Base-by-base conservation (phyloP, 352 stramenopile genomes). In the Pythium myriotylum region DNA sequence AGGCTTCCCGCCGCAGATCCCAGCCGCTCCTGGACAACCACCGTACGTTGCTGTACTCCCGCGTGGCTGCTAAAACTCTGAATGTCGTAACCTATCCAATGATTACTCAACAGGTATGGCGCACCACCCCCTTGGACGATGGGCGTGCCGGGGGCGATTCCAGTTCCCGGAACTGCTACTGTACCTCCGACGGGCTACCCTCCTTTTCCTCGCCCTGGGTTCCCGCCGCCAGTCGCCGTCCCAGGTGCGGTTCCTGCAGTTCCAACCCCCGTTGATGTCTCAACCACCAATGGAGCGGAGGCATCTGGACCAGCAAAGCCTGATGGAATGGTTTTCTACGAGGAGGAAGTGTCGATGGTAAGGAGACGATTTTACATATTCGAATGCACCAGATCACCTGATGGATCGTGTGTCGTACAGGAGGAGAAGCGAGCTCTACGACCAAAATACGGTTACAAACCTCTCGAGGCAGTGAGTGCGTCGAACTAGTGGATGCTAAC, bases 351-450 rank as follows among this genome's bases (percentile, higher is more conserved):
- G 1, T 73, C 59, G 16, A 73, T 73, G 65, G 65, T 72, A 43
- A 46, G 58, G 10, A 35, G 29, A 35, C 29, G 45, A 27, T 22
- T 19, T 13, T 50, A 12, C n/a, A 2, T 2, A 1, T 16, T 13
- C 43, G 48, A 26, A 8, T 47, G 0, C n/a, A 20, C 6, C 12
- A 27, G 2, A 47, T 47, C 32, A 13, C 29, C 39, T 33, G 26
- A 41, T 16, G 20, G 4, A 35, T 24, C 29, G 39, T 4, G 17
- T 33, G 29, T 35, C 14, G 29, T 55, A 22, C 37, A 94, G 84
- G 85, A 94, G 61, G 85, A 94, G 45, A 92, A 90, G 60, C 81
- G 85, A 22, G 85, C 85, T 22, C 62, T 91, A 26, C 76, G 84
- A 62, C 83, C 83, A 45, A 88, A 92, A 47, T 94, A 92, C 59